phyloP scores from a whole-genome alignment of 441 rosid species.

The Capsella rubella region DNA sequence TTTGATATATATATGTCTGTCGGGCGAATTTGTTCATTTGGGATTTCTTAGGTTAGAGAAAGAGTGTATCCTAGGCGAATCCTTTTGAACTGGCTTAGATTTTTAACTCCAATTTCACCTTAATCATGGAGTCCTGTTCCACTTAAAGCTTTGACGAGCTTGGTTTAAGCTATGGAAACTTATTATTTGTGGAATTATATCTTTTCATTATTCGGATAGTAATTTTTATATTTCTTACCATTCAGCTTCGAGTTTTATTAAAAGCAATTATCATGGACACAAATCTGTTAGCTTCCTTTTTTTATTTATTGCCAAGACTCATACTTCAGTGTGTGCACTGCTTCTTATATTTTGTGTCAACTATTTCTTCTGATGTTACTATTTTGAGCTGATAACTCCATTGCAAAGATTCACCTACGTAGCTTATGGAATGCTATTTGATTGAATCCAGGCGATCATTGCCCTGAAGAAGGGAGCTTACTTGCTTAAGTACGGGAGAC shows the following conservation, averaged over 20 bases:
- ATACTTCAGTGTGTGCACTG: constrained; percentile 2
- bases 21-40: constrained; percentile 23
- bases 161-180: constrained; percentile 1
- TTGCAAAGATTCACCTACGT: constrained; percentile 10
- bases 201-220: constrained; percentile 10
- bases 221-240: background rate
- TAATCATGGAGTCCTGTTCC: background rate
- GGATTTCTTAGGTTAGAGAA: constrained; percentile 27
- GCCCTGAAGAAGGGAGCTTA: constrained; percentile 95
- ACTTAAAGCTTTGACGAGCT: background rate
- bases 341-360: background rate
- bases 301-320: background rate
- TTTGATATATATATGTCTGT: background rate
- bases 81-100: constrained; percentile 12
- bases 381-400: background rate
- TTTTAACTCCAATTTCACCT: background rate
- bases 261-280: no score
- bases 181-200: background rate
- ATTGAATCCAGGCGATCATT: constrained; percentile 82
- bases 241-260: no score
- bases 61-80: constrained; percentile 13
- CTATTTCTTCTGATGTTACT: background rate
- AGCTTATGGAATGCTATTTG: constrained; percentile 20
- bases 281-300: background rate
- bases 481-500: constrained; percentile 96